Evolutionary conservation across 2,329 filamentous ascomycete genomes (phyloP).

Genomic region (Fusarium caatingaense): DNA sequence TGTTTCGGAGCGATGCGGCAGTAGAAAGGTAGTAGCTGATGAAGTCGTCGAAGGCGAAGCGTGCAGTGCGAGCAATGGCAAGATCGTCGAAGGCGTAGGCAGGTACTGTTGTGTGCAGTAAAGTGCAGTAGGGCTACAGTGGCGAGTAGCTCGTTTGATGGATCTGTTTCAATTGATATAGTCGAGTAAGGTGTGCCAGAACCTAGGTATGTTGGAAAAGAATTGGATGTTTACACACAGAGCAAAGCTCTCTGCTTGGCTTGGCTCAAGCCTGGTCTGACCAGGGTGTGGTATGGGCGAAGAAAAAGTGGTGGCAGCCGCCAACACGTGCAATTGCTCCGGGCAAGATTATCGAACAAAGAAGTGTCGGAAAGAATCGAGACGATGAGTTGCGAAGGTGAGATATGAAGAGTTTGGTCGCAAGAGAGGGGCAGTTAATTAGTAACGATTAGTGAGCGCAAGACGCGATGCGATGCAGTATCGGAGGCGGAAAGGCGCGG

Average conservation of each 20-base stretch:
- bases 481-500: constrained; percentile 29
- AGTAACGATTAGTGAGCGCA: constrained; percentile 8
- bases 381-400: constrained; percentile 16
- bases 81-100: constrained; percentile 25
- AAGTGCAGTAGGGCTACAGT: constrained; percentile 21
- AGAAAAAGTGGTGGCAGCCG: constrained; percentile 13
- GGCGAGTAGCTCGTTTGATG: constrained; percentile 30
- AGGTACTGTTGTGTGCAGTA: constrained; percentile 12
- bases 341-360: constrained; percentile 26
- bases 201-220: constrained; percentile 29
- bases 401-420: constrained; percentile 10
- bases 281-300: constrained; percentile 14
- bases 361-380: constrained; percentile 7
- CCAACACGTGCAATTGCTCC: constrained; percentile 38
- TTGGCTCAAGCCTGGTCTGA: constrained; percentile 30
- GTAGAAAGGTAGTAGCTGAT: constrained; percentile 2
- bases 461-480: constrained; percentile 2
- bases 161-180: constrained; percentile 30
- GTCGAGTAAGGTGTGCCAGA: constrained; percentile 13
- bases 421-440: constrained; percentile 36
- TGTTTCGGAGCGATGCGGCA: constrained; percentile 16
- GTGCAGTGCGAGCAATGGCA: constrained; percentile 20
- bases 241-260: constrained; percentile 28
- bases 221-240: constrained; percentile 29
- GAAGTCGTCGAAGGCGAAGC: constrained; percentile 16